A percentile compares a stretch with the other conserved stretches of the same genome.
These are phyloP conservation scores for Moesziomyces globuligerus DNA, from an alignment of 1,284 basidiomycete species.

Conservation along the genomic window DNA sequence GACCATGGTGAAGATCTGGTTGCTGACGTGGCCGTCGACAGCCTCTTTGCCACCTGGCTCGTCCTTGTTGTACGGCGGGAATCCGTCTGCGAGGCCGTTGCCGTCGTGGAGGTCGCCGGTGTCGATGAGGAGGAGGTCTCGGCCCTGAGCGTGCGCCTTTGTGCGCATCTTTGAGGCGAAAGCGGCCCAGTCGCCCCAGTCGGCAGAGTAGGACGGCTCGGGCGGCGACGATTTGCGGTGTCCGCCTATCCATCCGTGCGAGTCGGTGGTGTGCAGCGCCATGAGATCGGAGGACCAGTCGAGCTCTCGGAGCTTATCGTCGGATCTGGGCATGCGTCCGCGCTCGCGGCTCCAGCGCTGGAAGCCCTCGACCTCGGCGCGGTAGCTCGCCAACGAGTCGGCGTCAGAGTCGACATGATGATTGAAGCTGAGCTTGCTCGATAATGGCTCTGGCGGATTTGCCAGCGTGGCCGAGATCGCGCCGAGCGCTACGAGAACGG, in stretches of 20 bases:
- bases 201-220: slow-evolving; percentile 63
- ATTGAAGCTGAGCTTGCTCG: slow-evolving; percentile 39
- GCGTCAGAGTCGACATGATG: slow-evolving; percentile 30
- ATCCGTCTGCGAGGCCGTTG: slow-evolving; percentile 63
- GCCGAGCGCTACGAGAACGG: slow-evolving; percentile 11
- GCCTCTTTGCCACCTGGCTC: slow-evolving; percentile 47
- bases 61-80: slow-evolving; percentile 40
- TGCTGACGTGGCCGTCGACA: slow-evolving; percentile 59
- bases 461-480: slow-evolving; percentile 11
- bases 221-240: slow-evolving; percentile 63
- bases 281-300: slow-evolving; percentile 83
- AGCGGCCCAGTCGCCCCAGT: slow-evolving; percentile 67
- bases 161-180: slow-evolving; percentile 63
- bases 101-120: slow-evolving; percentile 65
- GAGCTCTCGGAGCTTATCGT: slow-evolving; percentile 69
- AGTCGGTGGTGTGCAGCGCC: slow-evolving; percentile 82
- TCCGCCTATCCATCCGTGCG: slow-evolving; percentile 71
- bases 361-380: slow-evolving; percentile 46
- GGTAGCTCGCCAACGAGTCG: slow-evolving; percentile 31
- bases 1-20: slow-evolving; percentile 73
- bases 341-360: slow-evolving; percentile 43
- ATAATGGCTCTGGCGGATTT: slow-evolving; percentile 28
- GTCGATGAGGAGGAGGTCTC: slow-evolving; percentile 66
- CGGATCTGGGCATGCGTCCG: slow-evolving; percentile 52
- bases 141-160: slow-evolving; percentile 50